phyloP scores from a whole-genome alignment of 2,329 filamentous ascomycete genomes.

The Alternaria viburni region DNA sequence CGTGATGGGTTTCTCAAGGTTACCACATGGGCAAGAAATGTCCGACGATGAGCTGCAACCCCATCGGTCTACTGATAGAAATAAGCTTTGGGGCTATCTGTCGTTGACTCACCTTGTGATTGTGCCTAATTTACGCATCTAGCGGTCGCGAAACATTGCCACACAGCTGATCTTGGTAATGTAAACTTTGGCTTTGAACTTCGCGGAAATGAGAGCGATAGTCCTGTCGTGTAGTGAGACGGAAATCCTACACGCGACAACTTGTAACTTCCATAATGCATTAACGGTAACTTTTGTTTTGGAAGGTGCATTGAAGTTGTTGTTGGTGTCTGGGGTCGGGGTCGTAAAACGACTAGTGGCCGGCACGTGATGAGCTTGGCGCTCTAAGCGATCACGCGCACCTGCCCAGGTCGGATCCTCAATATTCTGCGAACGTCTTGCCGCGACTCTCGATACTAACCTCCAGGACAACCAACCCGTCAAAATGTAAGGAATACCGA shows the following conservation, averaged over 20 bases:
- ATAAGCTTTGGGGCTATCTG: neutral
- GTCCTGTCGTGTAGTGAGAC: too few relatives aligned
- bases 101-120: neutral
- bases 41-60: neutral
- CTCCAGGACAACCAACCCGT: slow-evolving; percentile 49
- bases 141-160: neutral
- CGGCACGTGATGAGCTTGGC: slow-evolving; percentile 10
- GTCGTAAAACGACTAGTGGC: slow-evolving; percentile 9
- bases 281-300: neutral
- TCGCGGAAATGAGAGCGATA: too few relatives aligned
- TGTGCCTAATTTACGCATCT: neutral
- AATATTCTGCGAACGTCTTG: slow-evolving; percentile 13
- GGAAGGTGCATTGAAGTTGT: neutral
- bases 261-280: neutral
- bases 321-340: slow-evolving; percentile 1
- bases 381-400: slow-evolving; percentile 16
- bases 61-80: neutral
- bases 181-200: neutral
- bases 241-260: too few relatives aligned
- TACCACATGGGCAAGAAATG: too few relatives aligned
- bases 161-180: neutral
- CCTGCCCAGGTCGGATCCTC: slow-evolving; percentile 1
- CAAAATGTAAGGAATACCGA: slow-evolving; percentile 51
- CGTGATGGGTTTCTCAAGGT: neutral
- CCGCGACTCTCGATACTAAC: slow-evolving; percentile 21